These are phyloP conservation scores for Colletotrichum lindemuthianum DNA, from an alignment of 2,329 filamentous ascomycete species.

Conservation along the genomic window DNA sequence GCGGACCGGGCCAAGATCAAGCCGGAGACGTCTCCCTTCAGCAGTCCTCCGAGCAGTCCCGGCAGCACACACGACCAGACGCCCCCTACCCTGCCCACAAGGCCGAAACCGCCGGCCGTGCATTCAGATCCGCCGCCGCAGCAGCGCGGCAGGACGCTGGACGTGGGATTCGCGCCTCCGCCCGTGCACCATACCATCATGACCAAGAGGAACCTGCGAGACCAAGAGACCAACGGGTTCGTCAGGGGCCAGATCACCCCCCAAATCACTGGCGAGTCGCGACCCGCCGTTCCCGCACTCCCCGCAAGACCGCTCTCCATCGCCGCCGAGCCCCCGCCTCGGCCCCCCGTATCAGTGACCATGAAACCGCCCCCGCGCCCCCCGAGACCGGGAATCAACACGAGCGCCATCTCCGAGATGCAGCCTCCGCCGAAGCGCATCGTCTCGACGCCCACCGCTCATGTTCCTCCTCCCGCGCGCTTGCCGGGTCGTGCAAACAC, in stretches of 20 bases:
- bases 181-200: constrained; percentile 61
- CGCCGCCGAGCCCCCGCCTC: constrained; percentile 43
- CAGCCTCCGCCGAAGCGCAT: constrained; percentile 41
- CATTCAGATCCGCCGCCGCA: constrained; percentile 40
- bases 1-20: constrained; percentile 49
- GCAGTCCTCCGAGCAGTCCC: constrained; percentile 81
- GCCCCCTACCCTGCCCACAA: constrained; percentile 59
- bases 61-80: constrained; percentile 66
- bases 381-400: constrained; percentile 47
- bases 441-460: constrained; percentile 35
- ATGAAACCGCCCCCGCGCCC: constrained; percentile 57
- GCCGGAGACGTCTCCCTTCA: constrained; percentile 79
- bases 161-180: constrained; percentile 59
- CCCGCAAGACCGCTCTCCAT: constrained; percentile 58
- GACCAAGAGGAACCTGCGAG: constrained; percentile 56
- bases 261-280: constrained; percentile 54
- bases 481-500: constrained; percentile 46
- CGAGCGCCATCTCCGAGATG: constrained; percentile 39
- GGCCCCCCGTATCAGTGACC: constrained; percentile 41
- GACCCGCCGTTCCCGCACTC: constrained; percentile 51
- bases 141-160: constrained; percentile 45
- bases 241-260: constrained; percentile 50
- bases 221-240: constrained; percentile 53
- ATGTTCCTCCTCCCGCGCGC: constrained; percentile 38
- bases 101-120: constrained; percentile 46